Conservation (phyloP, 345 rosid genomes). For the Geranium rotundifolium region DNA sequence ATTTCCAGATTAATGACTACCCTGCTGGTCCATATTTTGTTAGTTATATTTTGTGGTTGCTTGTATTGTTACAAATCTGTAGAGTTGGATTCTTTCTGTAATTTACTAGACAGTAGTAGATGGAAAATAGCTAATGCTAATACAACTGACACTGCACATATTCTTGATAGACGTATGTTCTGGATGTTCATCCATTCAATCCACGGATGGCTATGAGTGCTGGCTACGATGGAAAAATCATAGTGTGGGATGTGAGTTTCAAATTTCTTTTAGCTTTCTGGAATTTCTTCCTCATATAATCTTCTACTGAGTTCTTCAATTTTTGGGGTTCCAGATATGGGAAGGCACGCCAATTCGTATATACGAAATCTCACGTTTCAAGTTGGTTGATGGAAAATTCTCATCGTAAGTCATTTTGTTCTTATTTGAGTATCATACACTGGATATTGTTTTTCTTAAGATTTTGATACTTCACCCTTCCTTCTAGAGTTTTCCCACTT, state of each 20-base stretch:
- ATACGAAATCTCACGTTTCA: conserved; percentile 82
- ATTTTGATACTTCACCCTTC: neutral
- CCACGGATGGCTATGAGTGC: conserved; percentile 99
- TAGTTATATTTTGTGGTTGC: neutral
- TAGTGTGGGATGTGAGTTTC: conserved; percentile 97
- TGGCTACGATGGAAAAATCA: conserved; percentile 94
- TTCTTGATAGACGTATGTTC: conserved; percentile 74
- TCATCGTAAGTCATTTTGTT: conserved; percentile 63
- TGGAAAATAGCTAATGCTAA: neutral
- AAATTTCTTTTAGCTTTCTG: conserved; percentile 11
- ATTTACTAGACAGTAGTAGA: neutral
- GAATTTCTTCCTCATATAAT: conserved; percentile 11
- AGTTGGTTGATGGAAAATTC: conserved; percentile 99
- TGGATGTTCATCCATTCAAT: conserved; percentile 98
- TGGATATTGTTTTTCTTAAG: neutral
- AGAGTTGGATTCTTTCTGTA: conserved; percentile 7
- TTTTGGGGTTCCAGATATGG: conserved; percentile 64
- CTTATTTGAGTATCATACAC: neutral
- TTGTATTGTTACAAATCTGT: conserved; percentile 2
- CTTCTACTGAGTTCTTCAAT: conserved; percentile 10
- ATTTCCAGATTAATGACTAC: neutral
- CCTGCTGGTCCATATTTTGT: neutral
- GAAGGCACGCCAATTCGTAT: conserved; percentile 84
- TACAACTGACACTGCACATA: conserved; percentile 11
- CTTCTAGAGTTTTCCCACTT: neutral